Conservation (phyloP, 345 rosid genomes). For the Rhizophora mangle region DNA sequence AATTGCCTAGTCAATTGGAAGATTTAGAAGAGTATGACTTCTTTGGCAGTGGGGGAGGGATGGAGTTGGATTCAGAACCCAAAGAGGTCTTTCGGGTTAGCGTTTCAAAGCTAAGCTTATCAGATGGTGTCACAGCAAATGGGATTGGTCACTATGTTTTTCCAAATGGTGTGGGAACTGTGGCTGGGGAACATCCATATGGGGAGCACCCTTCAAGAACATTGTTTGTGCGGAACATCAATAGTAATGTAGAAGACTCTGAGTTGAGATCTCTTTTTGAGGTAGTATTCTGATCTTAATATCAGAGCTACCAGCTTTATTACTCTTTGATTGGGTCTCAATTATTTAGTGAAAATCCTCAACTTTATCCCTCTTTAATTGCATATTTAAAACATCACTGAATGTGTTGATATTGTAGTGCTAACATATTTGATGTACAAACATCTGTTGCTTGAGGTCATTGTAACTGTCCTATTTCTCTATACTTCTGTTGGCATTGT, state of each 20-base stretch:
- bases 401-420: no score
- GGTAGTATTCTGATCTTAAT: conserved; percentile 36
- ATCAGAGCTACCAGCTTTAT: not conserved
- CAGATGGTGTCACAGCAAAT: conserved; percentile 50
- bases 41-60: conserved; percentile 81
- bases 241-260: conserved; percentile 87
- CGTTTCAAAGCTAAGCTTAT: conserved; percentile 46
- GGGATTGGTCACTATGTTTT: conserved; percentile 45
- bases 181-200: conserved; percentile 87
- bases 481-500: no score
- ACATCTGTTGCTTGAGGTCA: no score
- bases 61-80: conserved; percentile 72
- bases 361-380: not conserved
- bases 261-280: conserved; percentile 83
- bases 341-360: not conserved
- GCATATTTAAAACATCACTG: no score
- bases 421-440: no score
- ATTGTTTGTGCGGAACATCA: conserved; percentile 85
- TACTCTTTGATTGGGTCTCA: not conserved
- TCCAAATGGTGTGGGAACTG: conserved; percentile 61
- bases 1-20: conserved; percentile 58
- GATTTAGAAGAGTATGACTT: conserved; percentile 84
- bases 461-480: no score
- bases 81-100: conserved; percentile 47
- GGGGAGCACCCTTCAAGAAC: conserved; percentile 99